Evolutionary conservation across 2,329 filamentous ascomycete species (phyloP).

Genomic region (Pseudogymnoascus pannorum): DNA sequence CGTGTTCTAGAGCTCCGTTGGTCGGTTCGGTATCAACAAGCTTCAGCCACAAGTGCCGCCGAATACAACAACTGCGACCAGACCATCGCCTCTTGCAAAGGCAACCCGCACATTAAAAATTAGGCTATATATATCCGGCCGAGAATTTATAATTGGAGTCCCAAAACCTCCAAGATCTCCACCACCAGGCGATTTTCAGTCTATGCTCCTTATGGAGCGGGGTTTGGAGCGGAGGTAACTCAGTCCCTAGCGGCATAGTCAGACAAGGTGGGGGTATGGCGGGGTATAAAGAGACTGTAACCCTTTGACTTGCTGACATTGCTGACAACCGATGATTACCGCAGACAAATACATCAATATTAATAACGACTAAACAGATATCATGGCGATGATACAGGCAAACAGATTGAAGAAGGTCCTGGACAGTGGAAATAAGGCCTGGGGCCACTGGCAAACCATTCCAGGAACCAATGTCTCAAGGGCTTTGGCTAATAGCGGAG

Average conservation of each 20-base stretch:
- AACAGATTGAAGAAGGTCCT: slow-evolving; percentile 46
- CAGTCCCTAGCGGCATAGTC: neutral
- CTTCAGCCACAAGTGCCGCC: slow-evolving; percentile 2
- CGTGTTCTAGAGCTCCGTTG: neutral
- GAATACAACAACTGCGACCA: neutral
- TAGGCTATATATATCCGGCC: neutral
- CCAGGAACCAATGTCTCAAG: slow-evolving; percentile 54
- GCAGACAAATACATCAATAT: neutral
- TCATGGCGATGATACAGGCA: slow-evolving; percentile 34
- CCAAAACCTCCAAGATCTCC: neutral
- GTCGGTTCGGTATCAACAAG: neutral
- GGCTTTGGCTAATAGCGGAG: slow-evolving; percentile 51
- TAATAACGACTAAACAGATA: neutral
- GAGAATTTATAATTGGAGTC: neutral
- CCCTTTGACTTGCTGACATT: slow-evolving; percentile 1
- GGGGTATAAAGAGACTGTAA: slow-evolving; percentile 5
- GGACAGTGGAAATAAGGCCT: slow-evolving; percentile 36
- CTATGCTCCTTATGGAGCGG: neutral
- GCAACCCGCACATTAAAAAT: neutral
- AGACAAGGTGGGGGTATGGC: slow-evolving; percentile 5
- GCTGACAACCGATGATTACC: neutral
- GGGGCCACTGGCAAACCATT: slow-evolving; percentile 58
- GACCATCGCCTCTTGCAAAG: neutral
- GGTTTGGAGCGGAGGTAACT: slow-evolving; percentile 1
- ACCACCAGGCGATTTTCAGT: neutral